Conservation (phyloP, 768 basidiomycete genomes). For the Dentipellis sp. region DNA sequence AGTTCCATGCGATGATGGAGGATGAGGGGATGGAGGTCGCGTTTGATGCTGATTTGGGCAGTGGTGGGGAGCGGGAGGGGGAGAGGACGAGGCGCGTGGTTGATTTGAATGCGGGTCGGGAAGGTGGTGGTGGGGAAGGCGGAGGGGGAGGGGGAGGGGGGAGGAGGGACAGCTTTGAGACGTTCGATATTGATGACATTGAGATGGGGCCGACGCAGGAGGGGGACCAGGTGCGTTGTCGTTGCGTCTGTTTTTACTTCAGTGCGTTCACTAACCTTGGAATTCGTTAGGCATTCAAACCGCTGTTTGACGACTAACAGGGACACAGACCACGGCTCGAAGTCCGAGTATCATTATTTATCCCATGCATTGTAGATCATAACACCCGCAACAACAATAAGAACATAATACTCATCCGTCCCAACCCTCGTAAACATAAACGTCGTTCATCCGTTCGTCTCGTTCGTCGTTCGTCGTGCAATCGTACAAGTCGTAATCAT, state of each 20-base stretch:
- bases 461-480: too few species aligned
- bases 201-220: conserved; percentile 13
- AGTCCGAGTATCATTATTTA: background rate
- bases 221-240: conserved; percentile 8
- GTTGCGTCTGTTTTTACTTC: background rate
- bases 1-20: conserved; percentile 51
- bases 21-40: conserved; percentile 48
- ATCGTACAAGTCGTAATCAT: background rate
- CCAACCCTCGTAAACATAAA: background rate
- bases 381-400: background rate
- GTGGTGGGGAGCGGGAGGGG: too few species aligned
- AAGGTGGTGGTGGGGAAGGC: background rate
- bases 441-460: too few species aligned
- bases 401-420: background rate
- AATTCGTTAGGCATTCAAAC: conserved; percentile 7
- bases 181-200: conserved; percentile 9
- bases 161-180: background rate
- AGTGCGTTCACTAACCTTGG: background rate
- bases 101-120: background rate
- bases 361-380: background rate
- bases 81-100: background rate
- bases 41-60: conserved; percentile 5
- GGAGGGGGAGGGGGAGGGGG: background rate
- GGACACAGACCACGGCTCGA: background rate
- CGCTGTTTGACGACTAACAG: conserved; percentile 12